phyloP scores from a whole-genome alignment of 2,329 filamentous ascomycete genomes.

The Myriangium duriaei region DNA sequence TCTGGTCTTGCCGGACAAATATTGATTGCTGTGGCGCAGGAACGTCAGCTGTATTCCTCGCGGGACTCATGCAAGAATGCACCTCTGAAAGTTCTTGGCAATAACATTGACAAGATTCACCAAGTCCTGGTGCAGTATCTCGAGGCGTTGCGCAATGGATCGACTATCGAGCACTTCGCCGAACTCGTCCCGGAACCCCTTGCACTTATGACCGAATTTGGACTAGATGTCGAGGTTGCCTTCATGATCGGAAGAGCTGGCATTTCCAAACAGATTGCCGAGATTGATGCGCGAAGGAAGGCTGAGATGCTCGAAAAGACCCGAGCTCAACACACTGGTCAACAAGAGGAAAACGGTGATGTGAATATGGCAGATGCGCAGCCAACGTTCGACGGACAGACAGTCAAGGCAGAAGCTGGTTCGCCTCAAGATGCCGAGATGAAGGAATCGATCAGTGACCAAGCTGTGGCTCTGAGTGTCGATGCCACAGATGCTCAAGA shows the following conservation, averaged over 20 bases:
- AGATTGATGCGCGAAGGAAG: conserved; percentile 26
- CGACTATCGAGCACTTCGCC: conserved; percentile 66
- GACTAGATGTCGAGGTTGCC: conserved; percentile 66
- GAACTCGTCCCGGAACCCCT: conserved; percentile 61
- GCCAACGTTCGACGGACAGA: conserved; percentile 14
- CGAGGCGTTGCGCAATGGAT: conserved; percentile 71
- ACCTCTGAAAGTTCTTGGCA: conserved; percentile 79
- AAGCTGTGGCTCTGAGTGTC: too few relatives aligned
- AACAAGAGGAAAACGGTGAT: conserved; percentile 38
- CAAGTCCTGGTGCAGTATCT: conserved; percentile 77
- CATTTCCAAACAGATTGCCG: conserved; percentile 52
- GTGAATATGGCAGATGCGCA: conserved; percentile 35
- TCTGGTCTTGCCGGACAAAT: conserved; percentile 68
- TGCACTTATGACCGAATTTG: conserved; percentile 63
- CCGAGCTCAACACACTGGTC: conserved; percentile 10
- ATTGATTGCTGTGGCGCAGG: conserved; percentile 81
- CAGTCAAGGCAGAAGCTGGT: conserved; percentile 12
- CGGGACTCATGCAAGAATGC: conserved; percentile 57
- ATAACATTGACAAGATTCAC: conserved; percentile 82
- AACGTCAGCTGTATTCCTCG: conserved; percentile 76
- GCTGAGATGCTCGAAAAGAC: conserved; percentile 20
- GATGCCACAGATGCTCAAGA: conserved; percentile 12
- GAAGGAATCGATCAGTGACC: conserved; percentile 21
- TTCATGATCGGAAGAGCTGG: conserved; percentile 73
- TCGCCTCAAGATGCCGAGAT: conserved; percentile 27